Base-by-base conservation (phyloP, 2,329 filamentous ascomycete genomes). In the Fusarium marasasianum region DNA sequence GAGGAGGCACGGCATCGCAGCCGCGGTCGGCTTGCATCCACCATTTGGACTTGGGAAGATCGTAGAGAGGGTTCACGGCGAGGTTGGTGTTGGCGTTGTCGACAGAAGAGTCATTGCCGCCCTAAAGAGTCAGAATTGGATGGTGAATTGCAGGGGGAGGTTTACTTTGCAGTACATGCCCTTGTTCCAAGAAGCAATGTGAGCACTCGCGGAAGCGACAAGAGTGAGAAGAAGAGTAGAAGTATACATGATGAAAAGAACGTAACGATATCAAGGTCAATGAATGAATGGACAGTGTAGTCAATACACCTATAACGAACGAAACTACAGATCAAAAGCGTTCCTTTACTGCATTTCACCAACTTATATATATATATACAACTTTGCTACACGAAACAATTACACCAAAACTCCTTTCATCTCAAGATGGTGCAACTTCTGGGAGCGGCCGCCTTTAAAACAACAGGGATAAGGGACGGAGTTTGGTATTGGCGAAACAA, bases 1-100 rank as follows among this genome's bases (percentile, higher is more conserved):
- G 66, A 13, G 79, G 79, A 9, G 81, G 84, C 13, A 81, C 82
- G 17, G 76, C 71, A 66, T 87, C 82, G 69, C 86, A 88, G 47
- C 84, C 84, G 15, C 86, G 84, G 66, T 86, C 82, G 64, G 83
- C 81, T 69, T 88, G 86, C 80, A 87, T 86, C 86, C 86, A 88
- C 85, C 86, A 87, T n/a, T 86, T 71, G 29, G 79, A 77, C 63
- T 84, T 82, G 22, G 80, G 70, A n/a, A 87, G 82, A 35, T 86
- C 71, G 73, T 82, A 87, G 31, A 88, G 81, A 8, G 86, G 86
- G 56, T 82, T 80, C n/a, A 87, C 85, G 26, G 80, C 83, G 3
- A 81, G 78, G 71, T 86, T 86, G 40, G 79, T 86, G 78, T 88
- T 87, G 47, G 69, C 73, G 57, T 84, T 76, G 47, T 86, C 82